Percentiles rank a stretch among this genome's conserved stretches.
Evolutionary conservation across 768 basidiomycete species (phyloP).

Genomic region (Boletus pseudopeckii): DNA sequence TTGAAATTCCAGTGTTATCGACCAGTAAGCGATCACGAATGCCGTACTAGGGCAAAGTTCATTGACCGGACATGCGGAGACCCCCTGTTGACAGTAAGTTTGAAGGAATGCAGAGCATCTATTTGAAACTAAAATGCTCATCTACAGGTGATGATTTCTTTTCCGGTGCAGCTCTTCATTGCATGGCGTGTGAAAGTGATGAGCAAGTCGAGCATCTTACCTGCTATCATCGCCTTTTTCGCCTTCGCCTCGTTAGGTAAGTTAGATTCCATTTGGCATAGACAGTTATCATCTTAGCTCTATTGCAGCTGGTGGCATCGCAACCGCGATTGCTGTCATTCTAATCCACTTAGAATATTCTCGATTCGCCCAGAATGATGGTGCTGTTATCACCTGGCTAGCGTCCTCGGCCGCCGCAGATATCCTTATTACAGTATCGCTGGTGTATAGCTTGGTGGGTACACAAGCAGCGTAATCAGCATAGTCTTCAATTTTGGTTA

Average conservation of each 20-base stretch:
- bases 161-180: constrained; percentile 46
- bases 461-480: neutral
- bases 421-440: constrained; percentile 39
- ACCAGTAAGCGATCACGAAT: constrained; percentile 6
- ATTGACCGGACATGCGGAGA: constrained; percentile 28
- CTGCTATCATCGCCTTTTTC: constrained; percentile 21
- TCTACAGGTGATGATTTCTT: constrained; percentile 42
- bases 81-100: constrained; percentile 42
- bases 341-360: constrained; percentile 31
- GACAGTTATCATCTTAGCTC: neutral
- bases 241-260: constrained; percentile 8
- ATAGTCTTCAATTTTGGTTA: constrained; percentile 7
- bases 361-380: constrained; percentile 33
- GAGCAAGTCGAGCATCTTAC: constrained; percentile 27
- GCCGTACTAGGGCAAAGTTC: neutral
- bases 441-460: constrained; percentile 43
- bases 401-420: constrained; percentile 40
- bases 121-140: neutral
- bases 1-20: constrained; percentile 6
- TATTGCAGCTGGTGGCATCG: constrained; percentile 33
- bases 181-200: constrained; percentile 41
- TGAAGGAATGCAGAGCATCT: neutral
- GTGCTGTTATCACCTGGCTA: constrained; percentile 40
- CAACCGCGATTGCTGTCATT: constrained; percentile 30
- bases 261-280: neutral